These are phyloP conservation scores for Rhodotorula sp. DNA, from an alignment of 1,284 basidiomycete species.

Conservation along the genomic window DNA sequence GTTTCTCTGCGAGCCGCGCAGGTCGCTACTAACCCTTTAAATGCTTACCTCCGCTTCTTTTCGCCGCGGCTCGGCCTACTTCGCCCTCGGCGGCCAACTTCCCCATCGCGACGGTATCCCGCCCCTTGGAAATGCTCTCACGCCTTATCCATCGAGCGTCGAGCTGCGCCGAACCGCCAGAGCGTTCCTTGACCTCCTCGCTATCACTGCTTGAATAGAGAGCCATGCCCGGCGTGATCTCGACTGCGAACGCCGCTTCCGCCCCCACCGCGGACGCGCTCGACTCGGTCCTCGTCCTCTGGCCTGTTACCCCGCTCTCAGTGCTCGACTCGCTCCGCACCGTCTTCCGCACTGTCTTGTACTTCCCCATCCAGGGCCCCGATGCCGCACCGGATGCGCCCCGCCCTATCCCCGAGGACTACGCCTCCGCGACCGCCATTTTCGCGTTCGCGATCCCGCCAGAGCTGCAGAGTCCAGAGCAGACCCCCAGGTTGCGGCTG, in stretches of 20 bases:
- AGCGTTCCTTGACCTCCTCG: not conserved
- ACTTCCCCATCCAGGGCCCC: not conserved
- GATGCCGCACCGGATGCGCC: not conserved
- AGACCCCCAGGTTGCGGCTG: conserved; percentile 18
- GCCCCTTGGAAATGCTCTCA: not conserved
- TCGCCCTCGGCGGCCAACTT: too few relatives aligned
- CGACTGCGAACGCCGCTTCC: not conserved
- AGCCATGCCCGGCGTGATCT: not conserved
- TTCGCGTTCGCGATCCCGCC: conserved; percentile 12
- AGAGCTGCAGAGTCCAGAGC: not conserved
- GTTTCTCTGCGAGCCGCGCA: not conserved
- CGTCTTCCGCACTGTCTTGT: not conserved
- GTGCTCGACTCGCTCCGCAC: conserved; percentile 6
- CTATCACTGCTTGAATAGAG: too few relatives aligned
- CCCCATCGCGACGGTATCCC: not conserved
- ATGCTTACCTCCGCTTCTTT: not conserved
- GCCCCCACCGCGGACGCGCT: not conserved
- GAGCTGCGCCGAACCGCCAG: too few relatives aligned
- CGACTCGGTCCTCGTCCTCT: conserved; percentile 5
- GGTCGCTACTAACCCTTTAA: too few relatives aligned
- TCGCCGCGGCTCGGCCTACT: not conserved
- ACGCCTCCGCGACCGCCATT: conserved; percentile 4
- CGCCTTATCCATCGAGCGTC: not conserved
- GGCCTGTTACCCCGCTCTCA: conserved; percentile 2
- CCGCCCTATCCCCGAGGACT: not conserved